Conservation (phyloP, 768 basidiomycete species). For the Amanita rimosa region DNA sequence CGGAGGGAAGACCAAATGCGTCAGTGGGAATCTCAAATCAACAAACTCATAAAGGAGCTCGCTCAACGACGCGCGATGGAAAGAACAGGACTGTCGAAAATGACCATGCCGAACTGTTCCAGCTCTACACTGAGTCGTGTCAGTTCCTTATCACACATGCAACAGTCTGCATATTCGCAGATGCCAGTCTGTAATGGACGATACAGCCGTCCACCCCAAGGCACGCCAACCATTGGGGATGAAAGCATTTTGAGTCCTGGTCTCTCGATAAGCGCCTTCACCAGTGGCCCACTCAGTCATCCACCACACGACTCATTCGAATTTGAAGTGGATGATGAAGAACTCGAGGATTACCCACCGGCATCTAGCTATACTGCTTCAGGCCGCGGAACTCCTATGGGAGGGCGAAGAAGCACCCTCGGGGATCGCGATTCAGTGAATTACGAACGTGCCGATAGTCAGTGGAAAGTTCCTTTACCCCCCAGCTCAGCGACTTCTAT, state of each 20-base stretch:
- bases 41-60: slow-evolving; percentile 72
- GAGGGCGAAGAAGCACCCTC: slow-evolving; percentile 30
- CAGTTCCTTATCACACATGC: slow-evolving; percentile 22
- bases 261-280: slow-evolving; percentile 16
- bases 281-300: slow-evolving; percentile 40
- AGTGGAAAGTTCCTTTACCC: slow-evolving; percentile 23
- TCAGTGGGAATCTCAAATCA: slow-evolving; percentile 88
- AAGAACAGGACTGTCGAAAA: slow-evolving; percentile 40
- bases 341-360: slow-evolving; percentile 65
- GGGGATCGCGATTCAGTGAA: slow-evolving; percentile 34
- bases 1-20: slow-evolving; percentile 85
- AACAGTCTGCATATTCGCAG: slow-evolving; percentile 20
- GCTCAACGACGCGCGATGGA: slow-evolving; percentile 62
- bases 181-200: not conserved
- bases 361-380: slow-evolving; percentile 32
- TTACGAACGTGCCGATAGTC: not conserved
- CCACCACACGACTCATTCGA: slow-evolving; percentile 62
- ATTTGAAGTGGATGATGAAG: slow-evolving; percentile 59
- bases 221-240: slow-evolving; percentile 3
- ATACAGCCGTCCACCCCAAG: not conserved
- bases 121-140: slow-evolving; percentile 24
- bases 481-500: slow-evolving; percentile 16
- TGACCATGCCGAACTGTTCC: slow-evolving; percentile 38
- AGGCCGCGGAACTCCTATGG: slow-evolving; percentile 68
- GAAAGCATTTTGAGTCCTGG: slow-evolving; percentile 26